Conservation (phyloP, 202 grass and related monocot species). For the Schoenoplectus triqueter region DNA sequence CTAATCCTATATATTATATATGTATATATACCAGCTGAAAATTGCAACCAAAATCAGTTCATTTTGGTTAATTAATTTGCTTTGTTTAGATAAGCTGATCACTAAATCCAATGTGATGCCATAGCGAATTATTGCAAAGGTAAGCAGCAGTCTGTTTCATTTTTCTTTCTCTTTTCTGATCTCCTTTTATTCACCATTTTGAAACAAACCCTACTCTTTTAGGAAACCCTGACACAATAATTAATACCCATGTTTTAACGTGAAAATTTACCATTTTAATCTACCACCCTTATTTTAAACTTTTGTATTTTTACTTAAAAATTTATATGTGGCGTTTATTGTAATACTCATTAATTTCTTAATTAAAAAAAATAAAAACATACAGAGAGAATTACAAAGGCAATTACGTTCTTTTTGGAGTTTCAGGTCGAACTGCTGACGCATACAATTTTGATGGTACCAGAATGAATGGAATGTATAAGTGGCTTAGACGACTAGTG, state of each 20-base stretch:
- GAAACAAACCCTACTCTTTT: not conserved
- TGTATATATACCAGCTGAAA: not conserved
- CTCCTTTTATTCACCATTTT: not conserved
- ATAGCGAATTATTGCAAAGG: not conserved
- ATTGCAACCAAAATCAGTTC: not conserved
- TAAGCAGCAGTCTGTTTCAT: not conserved
- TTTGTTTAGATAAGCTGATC: not conserved
- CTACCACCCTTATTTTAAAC: not conserved
- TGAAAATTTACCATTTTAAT: not conserved
- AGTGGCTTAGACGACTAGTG: not conserved
- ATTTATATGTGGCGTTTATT: not conserved
- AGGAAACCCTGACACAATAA: not conserved
- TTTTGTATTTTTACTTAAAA: not conserved
- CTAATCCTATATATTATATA: no score
- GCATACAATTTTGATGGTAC: conserved; percentile 36
- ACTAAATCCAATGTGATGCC: not conserved
- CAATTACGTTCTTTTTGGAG: not conserved
- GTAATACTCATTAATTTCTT: not conserved
- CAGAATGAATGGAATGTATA: conserved; percentile 9
- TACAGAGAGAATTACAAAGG: not conserved
- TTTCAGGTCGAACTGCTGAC: not conserved
- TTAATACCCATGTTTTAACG: not conserved
- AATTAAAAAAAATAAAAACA: conserved; percentile 3
- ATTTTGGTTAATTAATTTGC: not conserved
- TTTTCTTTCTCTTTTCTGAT: not conserved